Conservation (phyloP, 768 basidiomycete species). For the Leccinum ochraceum region DNA sequence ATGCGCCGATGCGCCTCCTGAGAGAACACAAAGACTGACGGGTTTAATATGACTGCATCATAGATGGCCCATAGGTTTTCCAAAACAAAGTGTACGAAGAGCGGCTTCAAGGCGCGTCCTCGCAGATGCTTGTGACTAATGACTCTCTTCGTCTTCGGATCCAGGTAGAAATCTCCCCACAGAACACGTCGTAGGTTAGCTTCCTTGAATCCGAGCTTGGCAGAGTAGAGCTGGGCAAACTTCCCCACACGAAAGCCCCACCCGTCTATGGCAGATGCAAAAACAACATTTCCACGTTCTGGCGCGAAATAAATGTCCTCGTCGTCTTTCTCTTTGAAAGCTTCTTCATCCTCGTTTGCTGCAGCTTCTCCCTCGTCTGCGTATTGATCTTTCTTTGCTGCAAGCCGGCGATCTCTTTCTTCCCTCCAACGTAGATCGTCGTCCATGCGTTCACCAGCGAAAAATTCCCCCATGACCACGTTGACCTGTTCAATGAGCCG, state of each 20-base stretch:
- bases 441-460: conserved; percentile 94
- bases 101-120: conserved; percentile 85
- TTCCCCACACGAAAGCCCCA: conserved; percentile 96
- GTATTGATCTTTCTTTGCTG: conserved; percentile 67
- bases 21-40: conserved; percentile 55
- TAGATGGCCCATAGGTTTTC: conserved; percentile 99
- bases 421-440: conserved; percentile 94
- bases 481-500: conserved; percentile 96
- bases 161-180: conserved; percentile 98
- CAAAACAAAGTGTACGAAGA: conserved; percentile 96
- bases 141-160: conserved; percentile 93
- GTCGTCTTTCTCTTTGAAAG: conserved; percentile 94
- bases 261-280: conserved; percentile 93
- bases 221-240: conserved; percentile 90
- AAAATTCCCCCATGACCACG: conserved; percentile 96
- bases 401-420: conserved; percentile 81
- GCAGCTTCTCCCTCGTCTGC: conserved; percentile 66
- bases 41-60: conserved; percentile 83
- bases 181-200: conserved; percentile 79
- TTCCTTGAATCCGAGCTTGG: conserved; percentile 90
- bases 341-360: conserved; percentile 59
- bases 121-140: conserved; percentile 88
- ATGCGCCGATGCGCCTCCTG: neutral
- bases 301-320: conserved; percentile 98
- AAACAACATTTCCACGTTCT: conserved; percentile 92